Conservation (phyloP, 768 basidiomycete species). For the Leccinum boreale region DNA sequence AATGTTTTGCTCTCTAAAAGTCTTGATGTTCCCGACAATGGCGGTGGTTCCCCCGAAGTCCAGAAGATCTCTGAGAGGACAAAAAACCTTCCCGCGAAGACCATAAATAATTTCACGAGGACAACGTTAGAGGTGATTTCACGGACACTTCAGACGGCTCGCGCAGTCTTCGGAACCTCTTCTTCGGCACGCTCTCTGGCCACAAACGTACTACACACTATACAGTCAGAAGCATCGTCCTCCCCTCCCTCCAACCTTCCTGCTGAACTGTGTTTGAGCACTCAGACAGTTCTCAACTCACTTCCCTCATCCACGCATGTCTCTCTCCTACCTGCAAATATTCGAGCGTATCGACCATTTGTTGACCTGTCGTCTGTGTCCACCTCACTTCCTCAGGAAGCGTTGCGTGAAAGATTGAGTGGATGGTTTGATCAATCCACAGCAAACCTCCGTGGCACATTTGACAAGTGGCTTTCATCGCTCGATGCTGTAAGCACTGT, state of each 20-base stretch:
- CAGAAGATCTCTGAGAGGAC: conserved; percentile 1
- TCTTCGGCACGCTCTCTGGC: conserved; percentile 45
- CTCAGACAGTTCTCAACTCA: conserved; percentile 59
- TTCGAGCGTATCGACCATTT: conserved; percentile 82
- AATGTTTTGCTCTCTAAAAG: conserved; percentile 40
- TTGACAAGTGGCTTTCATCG: conserved; percentile 55
- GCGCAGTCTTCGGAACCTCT: conserved; percentile 52
- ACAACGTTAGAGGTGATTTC: conserved; percentile 53
- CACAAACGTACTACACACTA: conserved; percentile 51
- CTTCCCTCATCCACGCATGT: conserved; percentile 86
- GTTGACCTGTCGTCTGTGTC: conserved; percentile 66
- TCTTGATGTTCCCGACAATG: conserved; percentile 28
- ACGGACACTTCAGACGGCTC: conserved; percentile 54
- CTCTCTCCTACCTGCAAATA: conserved; percentile 64
- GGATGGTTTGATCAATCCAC: conserved; percentile 64
- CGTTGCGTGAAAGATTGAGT: conserved; percentile 46
- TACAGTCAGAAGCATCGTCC: conserved; percentile 50
- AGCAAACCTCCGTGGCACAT: conserved; percentile 41
- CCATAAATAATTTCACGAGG: conserved; percentile 51
- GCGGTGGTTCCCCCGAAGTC: conserved; percentile 33
- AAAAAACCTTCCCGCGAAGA: conserved; percentile 26
- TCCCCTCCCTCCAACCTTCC: conserved; percentile 35
- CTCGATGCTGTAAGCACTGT: conserved; percentile 62
- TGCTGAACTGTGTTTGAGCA: conserved; percentile 57
- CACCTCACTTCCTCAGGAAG: conserved; percentile 43